Evolutionary conservation across 768 basidiomycete genomes (phyloP).

Genomic region (Tylopilus rubrobrunneus): DNA sequence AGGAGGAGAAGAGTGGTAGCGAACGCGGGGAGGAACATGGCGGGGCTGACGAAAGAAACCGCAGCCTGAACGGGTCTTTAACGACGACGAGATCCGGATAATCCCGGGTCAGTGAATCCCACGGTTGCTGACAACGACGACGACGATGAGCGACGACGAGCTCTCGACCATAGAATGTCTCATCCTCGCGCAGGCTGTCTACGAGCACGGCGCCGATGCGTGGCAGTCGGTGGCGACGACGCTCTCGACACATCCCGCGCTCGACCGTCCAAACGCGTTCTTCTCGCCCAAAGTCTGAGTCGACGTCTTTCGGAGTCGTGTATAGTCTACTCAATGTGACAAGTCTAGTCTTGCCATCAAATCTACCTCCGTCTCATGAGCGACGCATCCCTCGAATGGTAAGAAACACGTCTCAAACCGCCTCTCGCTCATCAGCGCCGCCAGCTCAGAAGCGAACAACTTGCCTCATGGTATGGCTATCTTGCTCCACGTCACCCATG

Average conservation of each 20-base stretch:
- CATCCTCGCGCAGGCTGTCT: conserved; percentile 81
- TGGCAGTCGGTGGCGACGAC: conserved; percentile 68
- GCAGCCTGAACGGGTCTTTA: conserved; percentile 21
- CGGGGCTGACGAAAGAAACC: conserved; percentile 22
- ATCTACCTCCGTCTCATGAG: conserved; percentile 68
- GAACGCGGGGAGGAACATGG: conserved; percentile 43
- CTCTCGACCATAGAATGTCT: conserved; percentile 60
- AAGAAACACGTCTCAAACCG: conserved; percentile 19
- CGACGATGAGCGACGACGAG: conserved; percentile 10
- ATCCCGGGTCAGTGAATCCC: conserved; percentile 10
- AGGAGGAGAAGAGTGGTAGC: conserved; percentile 35
- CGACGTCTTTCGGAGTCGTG: conserved; percentile 13
- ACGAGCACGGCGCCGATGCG: conserved; percentile 67
- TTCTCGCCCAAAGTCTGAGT: conserved; percentile 62
- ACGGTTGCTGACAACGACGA: conserved; percentile 2
- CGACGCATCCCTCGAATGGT: conserved; percentile 65
- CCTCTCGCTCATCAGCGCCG: background rate
- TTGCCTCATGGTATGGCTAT: conserved; percentile 47
- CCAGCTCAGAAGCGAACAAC: conserved; percentile 48
- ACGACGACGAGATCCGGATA: conserved; percentile 16
- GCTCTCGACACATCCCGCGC: conserved; percentile 67
- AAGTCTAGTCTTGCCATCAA: conserved; percentile 57
- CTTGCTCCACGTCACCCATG: background rate
- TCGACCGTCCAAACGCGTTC: conserved; percentile 56
- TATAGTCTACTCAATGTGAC: conserved; percentile 15